Percentiles rank a stretch among this genome's conserved stretches.
Conservation (phyloP, 1,284 basidiomycete species). For the Cryptococcus sp. region DNA sequence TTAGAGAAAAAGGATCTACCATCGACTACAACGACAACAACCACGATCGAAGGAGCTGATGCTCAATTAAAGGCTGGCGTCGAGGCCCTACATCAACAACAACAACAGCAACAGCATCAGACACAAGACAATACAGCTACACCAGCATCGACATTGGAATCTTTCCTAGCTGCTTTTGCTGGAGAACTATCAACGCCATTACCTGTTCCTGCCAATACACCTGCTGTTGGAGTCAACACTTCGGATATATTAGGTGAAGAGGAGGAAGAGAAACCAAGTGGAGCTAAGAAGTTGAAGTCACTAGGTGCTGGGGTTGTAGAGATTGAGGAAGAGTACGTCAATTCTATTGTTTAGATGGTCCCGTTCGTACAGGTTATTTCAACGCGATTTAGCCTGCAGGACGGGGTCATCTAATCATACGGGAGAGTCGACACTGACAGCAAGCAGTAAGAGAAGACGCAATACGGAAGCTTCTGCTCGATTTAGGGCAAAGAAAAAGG, state of each 20-base stretch:
- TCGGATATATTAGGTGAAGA: constrained; percentile 15
- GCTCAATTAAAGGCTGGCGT: constrained; percentile 1
- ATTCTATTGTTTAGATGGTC: background rate
- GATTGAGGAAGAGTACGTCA: constrained; percentile 41
- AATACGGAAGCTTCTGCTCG: constrained; percentile 97
- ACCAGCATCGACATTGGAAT: constrained; percentile 29
- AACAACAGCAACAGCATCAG: background rate
- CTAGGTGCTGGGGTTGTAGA: constrained; percentile 35
- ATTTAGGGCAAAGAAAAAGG: constrained; percentile 98
- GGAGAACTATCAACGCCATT: constrained; percentile 10
- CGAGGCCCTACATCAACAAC: background rate
- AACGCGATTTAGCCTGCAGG: background rate
- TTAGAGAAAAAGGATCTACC: constrained; percentile 7
- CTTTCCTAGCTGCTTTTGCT: constrained; percentile 43
- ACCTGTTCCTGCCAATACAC: constrained; percentile 4
- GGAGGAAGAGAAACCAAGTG: constrained; percentile 24
- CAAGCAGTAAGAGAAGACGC: constrained; percentile 67
- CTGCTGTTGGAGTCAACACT: constrained; percentile 20
- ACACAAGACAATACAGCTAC: constrained; percentile 2
- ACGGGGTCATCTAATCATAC: no score
- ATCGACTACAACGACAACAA: background rate
- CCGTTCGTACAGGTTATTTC: background rate
- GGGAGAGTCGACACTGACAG: background rate
- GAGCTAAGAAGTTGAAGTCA: constrained; percentile 44
- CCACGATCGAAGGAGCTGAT: background rate